Conservation (phyloP, 164 flowering plant genomes). For the Magnolia kwangsiensis region DNA sequence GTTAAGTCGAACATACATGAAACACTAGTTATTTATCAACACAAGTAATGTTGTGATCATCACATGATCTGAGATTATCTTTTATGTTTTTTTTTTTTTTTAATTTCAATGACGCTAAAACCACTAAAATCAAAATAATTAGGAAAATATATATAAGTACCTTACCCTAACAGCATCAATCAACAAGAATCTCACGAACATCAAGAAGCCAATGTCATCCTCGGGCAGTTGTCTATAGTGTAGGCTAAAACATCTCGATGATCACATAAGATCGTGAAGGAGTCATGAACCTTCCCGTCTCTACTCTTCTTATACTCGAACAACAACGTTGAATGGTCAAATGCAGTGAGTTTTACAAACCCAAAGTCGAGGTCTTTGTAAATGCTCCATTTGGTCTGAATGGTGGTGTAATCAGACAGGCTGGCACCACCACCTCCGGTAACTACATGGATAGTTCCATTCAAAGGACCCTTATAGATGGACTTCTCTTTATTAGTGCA, state of each 20-base stretch:
- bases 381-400: constrained; percentile 69
- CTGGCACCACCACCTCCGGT: constrained; percentile 80
- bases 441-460: constrained; percentile 84
- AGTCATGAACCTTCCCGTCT: constrained; percentile 73
- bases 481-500: constrained; percentile 52
- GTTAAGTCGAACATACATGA: no score
- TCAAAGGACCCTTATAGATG: constrained; percentile 50
- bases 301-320: constrained; percentile 91
- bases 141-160: no score
- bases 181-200: neutral
- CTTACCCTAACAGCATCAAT: no score
- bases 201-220: constrained; percentile 58
- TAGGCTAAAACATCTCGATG: constrained; percentile 82
- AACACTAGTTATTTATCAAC: no score
- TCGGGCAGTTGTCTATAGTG: constrained; percentile 65
- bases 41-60: no score
- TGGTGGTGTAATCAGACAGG: constrained; percentile 44
- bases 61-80: no score
- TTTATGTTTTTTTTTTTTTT: no score
- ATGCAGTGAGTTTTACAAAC: constrained; percentile 79
- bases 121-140: neutral
- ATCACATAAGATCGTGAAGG: constrained; percentile 68
- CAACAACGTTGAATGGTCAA: constrained; percentile 65
- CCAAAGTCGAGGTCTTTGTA: constrained; percentile 69
- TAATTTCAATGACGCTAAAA: neutral